Evolutionary conservation across 129 eudicot genomes (phyloP).

Genomic region (Arctium lappa): DNA sequence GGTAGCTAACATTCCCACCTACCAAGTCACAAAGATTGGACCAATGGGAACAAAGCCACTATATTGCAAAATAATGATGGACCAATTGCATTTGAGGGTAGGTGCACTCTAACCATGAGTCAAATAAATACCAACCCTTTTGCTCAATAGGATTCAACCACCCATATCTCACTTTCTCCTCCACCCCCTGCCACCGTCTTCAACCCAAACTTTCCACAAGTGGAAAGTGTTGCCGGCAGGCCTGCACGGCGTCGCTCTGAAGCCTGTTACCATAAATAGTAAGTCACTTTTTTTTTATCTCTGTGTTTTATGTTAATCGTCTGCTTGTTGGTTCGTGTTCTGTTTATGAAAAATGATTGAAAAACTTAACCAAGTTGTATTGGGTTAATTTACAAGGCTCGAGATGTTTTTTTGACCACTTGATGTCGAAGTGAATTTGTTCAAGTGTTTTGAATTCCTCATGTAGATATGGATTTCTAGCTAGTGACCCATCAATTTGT

Average conservation of each 20-base stretch:
- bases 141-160: not conserved
- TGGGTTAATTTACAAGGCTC: not conserved
- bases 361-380: not conserved
- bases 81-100: conserved; percentile 11
- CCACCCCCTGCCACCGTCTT: conserved; percentile 5
- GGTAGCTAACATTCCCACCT: conserved; percentile 19
- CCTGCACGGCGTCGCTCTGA: conserved; percentile 18
- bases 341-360: not conserved
- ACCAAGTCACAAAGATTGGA: not conserved
- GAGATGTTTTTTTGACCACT: not conserved
- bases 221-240: conserved; percentile 7
- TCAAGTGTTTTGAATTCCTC: not conserved
- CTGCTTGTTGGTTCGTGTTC: not conserved
- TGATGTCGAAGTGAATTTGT: not conserved
- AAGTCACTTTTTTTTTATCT: not conserved
- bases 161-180: not conserved
- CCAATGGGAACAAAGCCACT: conserved; percentile 1
- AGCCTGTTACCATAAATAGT: conserved; percentile 6
- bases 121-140: conserved; percentile 16
- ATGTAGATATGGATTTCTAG: not conserved
- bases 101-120: conserved; percentile 19
- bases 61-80: not conserved
- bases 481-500: not conserved
- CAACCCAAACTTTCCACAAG: conserved; percentile 7
- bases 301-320: not conserved